phyloP scores from a whole-genome alignment of 805 yeast species.

The Cephaloascus fragrans region DNA sequence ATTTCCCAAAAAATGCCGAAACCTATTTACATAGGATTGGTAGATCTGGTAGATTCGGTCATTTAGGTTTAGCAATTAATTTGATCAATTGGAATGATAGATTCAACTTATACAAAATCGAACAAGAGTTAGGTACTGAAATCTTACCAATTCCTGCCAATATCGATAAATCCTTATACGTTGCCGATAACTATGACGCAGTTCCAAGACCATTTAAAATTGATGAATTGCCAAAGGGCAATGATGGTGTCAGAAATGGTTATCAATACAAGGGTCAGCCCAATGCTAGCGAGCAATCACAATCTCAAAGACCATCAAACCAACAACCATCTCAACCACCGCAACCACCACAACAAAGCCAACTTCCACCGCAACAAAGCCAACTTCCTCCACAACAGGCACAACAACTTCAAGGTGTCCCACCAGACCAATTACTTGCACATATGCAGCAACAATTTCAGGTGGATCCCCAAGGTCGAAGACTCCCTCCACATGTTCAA shows the following conservation, averaged over 20 bases:
- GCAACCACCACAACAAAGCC: slow-evolving; percentile 5
- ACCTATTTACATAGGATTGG: slow-evolving; percentile 97
- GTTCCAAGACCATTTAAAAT: slow-evolving; percentile 89
- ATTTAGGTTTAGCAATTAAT: slow-evolving; percentile 94
- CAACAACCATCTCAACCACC: slow-evolving; percentile 5
- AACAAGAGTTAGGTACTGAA: slow-evolving; percentile 95
- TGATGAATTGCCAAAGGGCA: slow-evolving; percentile 44
- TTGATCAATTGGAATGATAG: slow-evolving; percentile 96
- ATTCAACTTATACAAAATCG: slow-evolving; percentile 86
- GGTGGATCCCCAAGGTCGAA: too few species aligned
- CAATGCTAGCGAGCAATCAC: slow-evolving; percentile 4
- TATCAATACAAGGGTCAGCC: slow-evolving; percentile 40
- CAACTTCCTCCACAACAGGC: slow-evolving; percentile 10
- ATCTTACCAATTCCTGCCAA: slow-evolving; percentile 94
- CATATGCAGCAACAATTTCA: too few species aligned
- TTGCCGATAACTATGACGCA: slow-evolving; percentile 63
- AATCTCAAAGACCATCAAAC: slow-evolving; percentile 1
- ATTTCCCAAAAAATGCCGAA: slow-evolving; percentile 97
- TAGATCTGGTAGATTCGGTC: slow-evolving; percentile 98
- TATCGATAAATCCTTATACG: slow-evolving; percentile 83
- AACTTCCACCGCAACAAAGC: slow-evolving; percentile 1
- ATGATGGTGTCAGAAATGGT: slow-evolving; percentile 21
- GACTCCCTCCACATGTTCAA: too few species aligned
- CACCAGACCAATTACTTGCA: too few species aligned
- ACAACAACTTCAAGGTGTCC: too few species aligned